Conservation (phyloP, 352 stramenopile genomes). For the Elongisporangium prolatum region DNA sequence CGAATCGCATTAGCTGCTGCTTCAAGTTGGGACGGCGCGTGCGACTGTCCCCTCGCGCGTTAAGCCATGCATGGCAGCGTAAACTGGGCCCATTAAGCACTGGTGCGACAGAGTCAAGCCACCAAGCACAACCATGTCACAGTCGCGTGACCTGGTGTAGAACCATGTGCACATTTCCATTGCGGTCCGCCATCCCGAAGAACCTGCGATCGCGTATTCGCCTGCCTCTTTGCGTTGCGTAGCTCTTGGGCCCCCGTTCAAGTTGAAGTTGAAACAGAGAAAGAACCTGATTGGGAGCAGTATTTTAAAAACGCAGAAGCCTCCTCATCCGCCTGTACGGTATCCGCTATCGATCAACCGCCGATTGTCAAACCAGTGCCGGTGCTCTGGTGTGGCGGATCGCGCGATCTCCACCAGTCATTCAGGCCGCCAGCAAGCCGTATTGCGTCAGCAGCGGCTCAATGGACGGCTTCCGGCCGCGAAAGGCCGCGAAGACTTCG, state of each 20-base stretch:
- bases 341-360: neutral
- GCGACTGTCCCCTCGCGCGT: neutral
- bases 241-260: neutral
- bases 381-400: neutral
- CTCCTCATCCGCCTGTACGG: neutral
- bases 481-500: conserved; percentile 95
- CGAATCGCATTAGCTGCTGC: neutral
- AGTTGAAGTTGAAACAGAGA: neutral
- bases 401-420: neutral
- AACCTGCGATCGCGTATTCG: neutral
- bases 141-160: neutral
- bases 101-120: neutral
- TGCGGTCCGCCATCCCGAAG: neutral
- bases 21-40: neutral
- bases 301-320: neutral
- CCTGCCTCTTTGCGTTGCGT: neutral
- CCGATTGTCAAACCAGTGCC: neutral
- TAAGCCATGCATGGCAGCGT: neutral
- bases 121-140: neutral
- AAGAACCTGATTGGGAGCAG: neutral
- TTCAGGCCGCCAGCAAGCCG: conserved; percentile 48
- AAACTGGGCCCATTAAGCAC: neutral
- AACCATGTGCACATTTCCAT: neutral
- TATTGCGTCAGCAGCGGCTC: conserved; percentile 95
- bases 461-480: conserved; percentile 91